Conservation (phyloP, 768 basidiomycete genomes). For the Termitomyces sp. region DNA sequence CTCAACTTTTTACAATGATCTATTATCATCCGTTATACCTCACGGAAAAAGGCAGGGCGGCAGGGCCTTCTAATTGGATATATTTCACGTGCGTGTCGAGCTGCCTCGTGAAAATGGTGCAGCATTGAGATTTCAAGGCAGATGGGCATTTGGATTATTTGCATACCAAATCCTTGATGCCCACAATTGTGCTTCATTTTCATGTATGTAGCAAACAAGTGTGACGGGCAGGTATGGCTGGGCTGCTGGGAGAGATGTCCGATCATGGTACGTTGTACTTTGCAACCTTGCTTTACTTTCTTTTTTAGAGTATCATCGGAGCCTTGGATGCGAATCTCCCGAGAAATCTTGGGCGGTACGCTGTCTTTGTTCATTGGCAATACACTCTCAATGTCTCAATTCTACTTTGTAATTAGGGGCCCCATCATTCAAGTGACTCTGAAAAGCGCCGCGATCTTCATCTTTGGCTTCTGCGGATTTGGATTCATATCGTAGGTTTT, state of each 20-base stretch:
- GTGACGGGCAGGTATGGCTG: conserved; percentile 93
- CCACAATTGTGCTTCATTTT: conserved; percentile 4
- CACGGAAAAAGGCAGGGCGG: conserved; percentile 56
- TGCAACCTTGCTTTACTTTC: background rate
- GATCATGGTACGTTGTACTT: conserved; percentile 70
- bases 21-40: conserved; percentile 80
- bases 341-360: conserved; percentile 60
- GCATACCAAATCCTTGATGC: conserved; percentile 88
- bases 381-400: background rate
- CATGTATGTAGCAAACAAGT: conserved; percentile 76
- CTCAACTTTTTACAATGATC: conserved; percentile 78
- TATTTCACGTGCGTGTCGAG: conserved; percentile 71
- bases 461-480: conserved; percentile 48
- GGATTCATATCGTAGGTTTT: conserved; percentile 50
- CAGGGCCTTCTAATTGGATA: conserved; percentile 75
- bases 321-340: conserved; percentile 82
- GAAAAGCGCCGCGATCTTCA: conserved; percentile 59
- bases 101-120: background rate
- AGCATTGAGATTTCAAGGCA: conserved; percentile 22
- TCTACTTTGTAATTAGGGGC: conserved; percentile 28
- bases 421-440: conserved; percentile 74
- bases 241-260: conserved; percentile 96
- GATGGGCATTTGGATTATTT: conserved; percentile 88
- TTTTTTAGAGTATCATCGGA: conserved; percentile 59
- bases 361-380: conserved; percentile 11